phyloP scores from a whole-genome alignment of 306 rosid species.

The Begonia loranthoides region DNA sequence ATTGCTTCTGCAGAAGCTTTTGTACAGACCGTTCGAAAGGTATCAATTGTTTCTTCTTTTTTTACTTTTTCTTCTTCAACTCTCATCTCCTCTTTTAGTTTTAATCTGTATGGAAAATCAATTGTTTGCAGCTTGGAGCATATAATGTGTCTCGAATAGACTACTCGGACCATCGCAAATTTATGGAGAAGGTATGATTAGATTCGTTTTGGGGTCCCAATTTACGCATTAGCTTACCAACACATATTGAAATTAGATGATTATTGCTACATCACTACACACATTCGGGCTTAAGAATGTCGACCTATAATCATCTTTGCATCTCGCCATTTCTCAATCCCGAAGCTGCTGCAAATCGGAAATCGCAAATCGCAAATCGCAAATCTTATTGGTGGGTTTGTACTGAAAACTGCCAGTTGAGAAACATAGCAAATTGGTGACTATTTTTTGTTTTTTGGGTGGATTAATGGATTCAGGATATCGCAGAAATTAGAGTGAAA shows the following conservation, averaged over 20 bases:
- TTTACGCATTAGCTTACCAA: not conserved
- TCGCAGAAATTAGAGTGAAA: constrained; percentile 33
- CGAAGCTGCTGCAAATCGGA: no score
- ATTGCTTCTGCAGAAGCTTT: constrained; percentile 79
- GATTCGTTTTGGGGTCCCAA: not conserved
- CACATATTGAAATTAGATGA: no score
- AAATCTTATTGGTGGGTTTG: no score
- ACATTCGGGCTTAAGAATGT: no score
- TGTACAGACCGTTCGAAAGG: constrained; percentile 59
- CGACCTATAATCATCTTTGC: no score
- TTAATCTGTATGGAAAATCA: constrained; percentile 6
- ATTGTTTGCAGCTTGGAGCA: constrained; percentile 57
- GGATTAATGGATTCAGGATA: constrained; percentile 28
- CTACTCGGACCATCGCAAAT: constrained; percentile 73
- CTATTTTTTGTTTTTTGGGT: no score
- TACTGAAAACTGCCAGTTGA: no score
- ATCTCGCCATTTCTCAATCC: no score
- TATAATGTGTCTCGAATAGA: constrained; percentile 52
- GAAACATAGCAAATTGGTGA: no score
- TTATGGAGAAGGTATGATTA: constrained; percentile 38
- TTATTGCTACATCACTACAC: no score
- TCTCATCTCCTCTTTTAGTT: constrained; percentile 10
- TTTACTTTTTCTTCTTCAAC: constrained; percentile 1
- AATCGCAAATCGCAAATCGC: no score
- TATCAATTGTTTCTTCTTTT: constrained; percentile 11